Percentiles rank a stretch among this genome's conserved stretches.
Evolutionary conservation across 305 asterid species (phyloP).

Genomic region (Rubia tinctorum): DNA sequence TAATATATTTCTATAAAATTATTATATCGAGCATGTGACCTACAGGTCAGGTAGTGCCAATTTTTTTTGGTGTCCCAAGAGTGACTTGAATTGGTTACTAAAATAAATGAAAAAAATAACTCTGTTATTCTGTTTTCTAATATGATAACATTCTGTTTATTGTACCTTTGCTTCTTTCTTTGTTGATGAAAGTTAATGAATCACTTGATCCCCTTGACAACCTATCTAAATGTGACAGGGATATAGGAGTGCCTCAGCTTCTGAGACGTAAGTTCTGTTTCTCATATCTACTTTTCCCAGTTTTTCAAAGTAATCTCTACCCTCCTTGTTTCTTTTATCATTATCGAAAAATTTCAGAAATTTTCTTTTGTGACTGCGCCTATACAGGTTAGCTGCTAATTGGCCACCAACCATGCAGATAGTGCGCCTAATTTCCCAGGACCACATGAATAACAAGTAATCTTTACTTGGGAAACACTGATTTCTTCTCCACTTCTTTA

Average conservation of each 20-base stretch:
- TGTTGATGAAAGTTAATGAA: conserved; percentile 11
- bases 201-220: neutral
- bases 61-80: neutral
- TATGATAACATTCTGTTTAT: neutral
- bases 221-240: conserved; percentile 51
- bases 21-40: neutral
- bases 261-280: conserved; percentile 54
- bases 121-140: neutral
- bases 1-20: too few relatives aligned
- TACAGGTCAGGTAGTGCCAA: neutral
- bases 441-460: conserved; percentile 99
- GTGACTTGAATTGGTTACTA: neutral
- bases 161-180: neutral
- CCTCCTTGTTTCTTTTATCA: neutral
- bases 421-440: conserved; percentile 97
- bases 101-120: neutral
- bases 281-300: neutral
- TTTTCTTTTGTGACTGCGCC: conserved; percentile 3
- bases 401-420: conserved; percentile 98
- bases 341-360: neutral
- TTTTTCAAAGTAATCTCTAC: neutral
- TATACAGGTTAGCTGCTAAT: conserved; percentile 87
- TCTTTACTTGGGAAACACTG: conserved; percentile 12
- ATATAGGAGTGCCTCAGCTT: conserved; percentile 71
- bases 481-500: conserved; percentile 14